Evolutionary conservation across 2,329 filamentous ascomycete genomes (phyloP).

Genomic region (Colletotrichum lindemuthianum): DNA sequence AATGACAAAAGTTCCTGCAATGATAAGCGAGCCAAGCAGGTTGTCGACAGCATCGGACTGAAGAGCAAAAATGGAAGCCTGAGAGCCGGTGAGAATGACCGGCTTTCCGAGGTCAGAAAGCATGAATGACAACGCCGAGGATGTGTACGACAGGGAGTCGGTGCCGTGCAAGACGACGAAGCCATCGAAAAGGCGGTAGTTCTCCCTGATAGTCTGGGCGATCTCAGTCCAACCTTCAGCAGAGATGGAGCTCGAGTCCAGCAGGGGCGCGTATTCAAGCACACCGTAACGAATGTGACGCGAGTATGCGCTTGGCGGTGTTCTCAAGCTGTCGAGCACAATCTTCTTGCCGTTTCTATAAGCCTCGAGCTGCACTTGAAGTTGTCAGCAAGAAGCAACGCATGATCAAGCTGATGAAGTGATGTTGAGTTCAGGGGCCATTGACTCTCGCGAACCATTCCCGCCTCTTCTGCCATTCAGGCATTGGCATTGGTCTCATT

Average conservation of each 20-base stretch:
- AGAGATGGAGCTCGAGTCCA: constrained; percentile 92
- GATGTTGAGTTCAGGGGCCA: not conserved
- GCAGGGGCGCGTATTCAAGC: constrained; percentile 83
- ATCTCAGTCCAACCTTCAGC: constrained; percentile 88
- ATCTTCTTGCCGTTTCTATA: constrained; percentile 60
- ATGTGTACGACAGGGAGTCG: constrained; percentile 89
- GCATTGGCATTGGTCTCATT: no score
- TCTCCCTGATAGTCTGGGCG: constrained; percentile 79
- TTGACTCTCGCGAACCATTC: not conserved
- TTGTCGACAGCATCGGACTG: constrained; percentile 95
- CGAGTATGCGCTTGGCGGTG: constrained; percentile 81
- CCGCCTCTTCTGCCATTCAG: no score
- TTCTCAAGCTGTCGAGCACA: constrained; percentile 75
- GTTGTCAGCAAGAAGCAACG: constrained; percentile 10
- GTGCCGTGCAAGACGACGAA: constrained; percentile 94
- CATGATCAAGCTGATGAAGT: not conserved
- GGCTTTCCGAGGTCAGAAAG: constrained; percentile 90
- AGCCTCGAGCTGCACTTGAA: constrained; percentile 59
- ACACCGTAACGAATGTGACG: constrained; percentile 86
- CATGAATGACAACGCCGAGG: constrained; percentile 93
- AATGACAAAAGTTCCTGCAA: constrained; percentile 91
- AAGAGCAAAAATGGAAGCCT: constrained; percentile 88
- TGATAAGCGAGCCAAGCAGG: constrained; percentile 85
- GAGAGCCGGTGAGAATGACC: constrained; percentile 84
- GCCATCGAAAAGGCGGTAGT: constrained; percentile 89